phyloP scores from a whole-genome alignment of 2,329 filamentous ascomycete genomes.

The Taxawa tesnikishii region DNA sequence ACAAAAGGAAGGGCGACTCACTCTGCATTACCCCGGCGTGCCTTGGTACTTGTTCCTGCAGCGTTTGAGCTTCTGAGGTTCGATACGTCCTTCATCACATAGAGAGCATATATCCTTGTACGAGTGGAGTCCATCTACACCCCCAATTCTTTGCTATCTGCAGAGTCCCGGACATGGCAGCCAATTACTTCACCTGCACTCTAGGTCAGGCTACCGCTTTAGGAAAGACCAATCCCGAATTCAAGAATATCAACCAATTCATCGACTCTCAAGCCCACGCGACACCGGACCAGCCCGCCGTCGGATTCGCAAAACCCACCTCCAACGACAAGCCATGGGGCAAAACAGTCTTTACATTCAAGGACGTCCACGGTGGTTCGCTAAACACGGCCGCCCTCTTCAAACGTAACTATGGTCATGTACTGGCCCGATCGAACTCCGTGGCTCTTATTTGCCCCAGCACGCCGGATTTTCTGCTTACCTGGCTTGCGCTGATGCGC shows the following conservation, averaged over 20 bases:
- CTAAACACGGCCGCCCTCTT: constrained; percentile 22
- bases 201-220: constrained; percentile 40
- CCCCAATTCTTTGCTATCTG: too few species aligned
- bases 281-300: constrained; percentile 29
- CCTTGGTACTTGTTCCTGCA: too few species aligned
- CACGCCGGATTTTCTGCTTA: constrained; percentile 44
- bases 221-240: constrained; percentile 20
- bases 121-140: too few species aligned
- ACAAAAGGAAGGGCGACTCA: too few species aligned
- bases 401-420: constrained; percentile 9
- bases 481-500: constrained; percentile 47
- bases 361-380: constrained; percentile 20
- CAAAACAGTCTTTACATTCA: constrained; percentile 19
- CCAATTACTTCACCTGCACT: constrained; percentile 50
- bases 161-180: constrained; percentile 6
- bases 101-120: too few species aligned
- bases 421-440: constrained; percentile 15
- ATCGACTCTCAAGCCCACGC: constrained; percentile 34
- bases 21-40: too few species aligned
- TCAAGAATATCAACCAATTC: constrained; percentile 36
- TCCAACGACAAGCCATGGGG: constrained; percentile 12
- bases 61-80: too few species aligned
- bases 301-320: constrained; percentile 35
- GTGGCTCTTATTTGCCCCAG: constrained; percentile 46
- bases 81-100: too few species aligned